Evolutionary conservation across 495 filamentous ascomycete genomes (phyloP).

Genomic region (Durotheca rogersii): DNA sequence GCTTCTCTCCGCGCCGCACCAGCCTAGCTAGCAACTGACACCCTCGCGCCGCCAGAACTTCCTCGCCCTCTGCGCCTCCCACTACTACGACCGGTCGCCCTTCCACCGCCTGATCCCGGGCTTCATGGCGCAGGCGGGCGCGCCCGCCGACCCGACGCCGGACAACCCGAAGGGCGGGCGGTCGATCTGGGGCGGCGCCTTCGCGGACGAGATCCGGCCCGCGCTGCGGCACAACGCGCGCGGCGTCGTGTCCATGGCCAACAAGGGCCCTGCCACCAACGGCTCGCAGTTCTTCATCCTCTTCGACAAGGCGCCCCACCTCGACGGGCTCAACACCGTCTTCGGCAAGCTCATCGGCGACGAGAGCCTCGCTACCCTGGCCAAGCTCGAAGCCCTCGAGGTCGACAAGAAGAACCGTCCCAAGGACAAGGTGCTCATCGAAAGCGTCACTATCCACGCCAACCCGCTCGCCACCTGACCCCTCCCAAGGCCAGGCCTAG

Average conservation of each 20-base stretch:
- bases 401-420: conserved; percentile 92
- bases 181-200: conserved; percentile 79
- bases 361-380: conserved; percentile 67
- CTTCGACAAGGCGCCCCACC: conserved; percentile 81
- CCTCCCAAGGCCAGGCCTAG: too few relatives aligned
- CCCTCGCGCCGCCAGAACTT: conserved; percentile 91
- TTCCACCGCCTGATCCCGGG: conserved; percentile 86
- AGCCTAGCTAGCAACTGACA: too few relatives aligned
- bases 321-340: conserved; percentile 91
- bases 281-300: conserved; percentile 94
- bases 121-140: conserved; percentile 93
- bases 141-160: conserved; percentile 62
- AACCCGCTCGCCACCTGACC: conserved; percentile 81
- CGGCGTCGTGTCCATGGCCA: conserved; percentile 92
- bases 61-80: conserved; percentile 87
- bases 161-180: conserved; percentile 72
- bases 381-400: conserved; percentile 70
- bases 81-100: conserved; percentile 82
- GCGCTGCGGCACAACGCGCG: conserved; percentile 81
- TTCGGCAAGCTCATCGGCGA: conserved; percentile 78
- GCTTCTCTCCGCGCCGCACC: neutral
- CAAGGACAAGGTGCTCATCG: conserved; percentile 67
- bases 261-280: conserved; percentile 81
- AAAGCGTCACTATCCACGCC: conserved; percentile 83
- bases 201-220: conserved; percentile 92